Evolutionary conservation across 1,284 basidiomycete genomes (phyloP).

Genomic region (Cyathus pygmaeus): DNA sequence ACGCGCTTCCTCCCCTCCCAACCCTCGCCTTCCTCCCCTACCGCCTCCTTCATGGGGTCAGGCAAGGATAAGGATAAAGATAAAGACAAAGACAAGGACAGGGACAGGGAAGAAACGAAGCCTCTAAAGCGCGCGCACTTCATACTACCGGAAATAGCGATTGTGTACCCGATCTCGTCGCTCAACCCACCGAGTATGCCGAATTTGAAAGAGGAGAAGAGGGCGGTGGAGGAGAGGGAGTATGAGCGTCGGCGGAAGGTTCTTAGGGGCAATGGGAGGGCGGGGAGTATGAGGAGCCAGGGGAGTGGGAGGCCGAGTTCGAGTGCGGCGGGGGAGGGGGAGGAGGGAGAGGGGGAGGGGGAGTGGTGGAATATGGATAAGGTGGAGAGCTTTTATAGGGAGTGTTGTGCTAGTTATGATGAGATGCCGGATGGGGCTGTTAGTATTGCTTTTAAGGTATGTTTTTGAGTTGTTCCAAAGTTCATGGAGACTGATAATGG

Average conservation of each 20-base stretch:
- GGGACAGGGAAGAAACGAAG: conserved; percentile 44
- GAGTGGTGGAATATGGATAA: conserved; percentile 85
- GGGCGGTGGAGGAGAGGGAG: conserved; percentile 73
- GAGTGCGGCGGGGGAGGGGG: conserved; percentile 65
- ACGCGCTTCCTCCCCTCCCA: conserved; percentile 69
- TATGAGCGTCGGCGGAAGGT: conserved; percentile 69
- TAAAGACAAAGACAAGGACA: too few relatives aligned
- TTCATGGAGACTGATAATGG: too few relatives aligned
- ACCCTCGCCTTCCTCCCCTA: conserved; percentile 23
- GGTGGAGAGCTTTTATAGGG: conserved; percentile 82
- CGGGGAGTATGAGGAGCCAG: conserved; percentile 44
- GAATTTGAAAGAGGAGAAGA: conserved; percentile 78
- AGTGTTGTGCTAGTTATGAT: conserved; percentile 82
- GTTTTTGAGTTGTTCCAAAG: conserved; percentile 29
- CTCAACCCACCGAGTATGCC: conserved; percentile 82
- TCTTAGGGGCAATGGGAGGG: conserved; percentile 62
- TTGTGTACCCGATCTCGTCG: conserved; percentile 87
- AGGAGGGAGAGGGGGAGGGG: conserved; percentile 49
- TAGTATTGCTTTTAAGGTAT: conserved; percentile 76
- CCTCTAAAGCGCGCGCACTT: conserved; percentile 88
- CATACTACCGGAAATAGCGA: conserved; percentile 82
- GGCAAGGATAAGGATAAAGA: too few relatives aligned
- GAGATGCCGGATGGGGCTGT: conserved; percentile 76
- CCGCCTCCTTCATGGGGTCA: conserved; percentile 7
- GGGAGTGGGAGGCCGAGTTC: conserved; percentile 81